Evolutionary conservation across 2,329 filamentous ascomycete genomes (phyloP), one percentile per base, ranked within the genome.

Genomic region (Fusarium verrucosum): DNA sequence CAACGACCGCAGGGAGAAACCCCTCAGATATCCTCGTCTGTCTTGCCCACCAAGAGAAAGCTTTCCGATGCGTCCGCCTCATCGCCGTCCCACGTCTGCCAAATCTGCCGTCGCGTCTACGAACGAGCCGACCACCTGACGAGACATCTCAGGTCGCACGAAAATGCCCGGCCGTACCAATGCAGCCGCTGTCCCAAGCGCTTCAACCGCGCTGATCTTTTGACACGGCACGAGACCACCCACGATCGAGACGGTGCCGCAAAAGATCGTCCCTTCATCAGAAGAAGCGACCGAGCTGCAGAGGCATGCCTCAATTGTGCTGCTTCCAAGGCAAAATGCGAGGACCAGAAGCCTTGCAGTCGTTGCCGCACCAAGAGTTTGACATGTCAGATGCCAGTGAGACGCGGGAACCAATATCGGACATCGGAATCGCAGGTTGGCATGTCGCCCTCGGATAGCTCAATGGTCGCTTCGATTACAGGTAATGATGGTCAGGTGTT

Each of bases 241-340:
- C 69, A 71, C 50, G 69, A 71, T 50, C 69, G 69, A 58, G 69
- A 71, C 65, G 69, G 69, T 22, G 45, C 59, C 22, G 51, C 69
- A 37, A 71, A 71, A 33, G 69, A 69, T 36, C 69, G 67, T 19
- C 69, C 69, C 7, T 71, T 71, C 16, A 71, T 71, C 43, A 58
- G 66, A 47, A 53, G 69, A 30, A 71, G 68, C 43, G 69, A 71
- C 26, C 56, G 69, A 11, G 69, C 69, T 4, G 69, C 69, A 19
- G 69, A 71, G 52, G 69, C 69, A n/a, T 71, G 69, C 40, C 49
- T 71, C 25, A 71, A 71, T 43, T 71, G 69, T 26, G 69, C 69
- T 32, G 69, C 69, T 14, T 71, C 69, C 36, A 71, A 71, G 33
- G 69, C 69, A 14, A 71, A 71, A 36, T 71, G 69, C 30, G 69